phyloP scores from a whole-genome alignment of 768 basidiomycete species.

The Neoboletus magnificus region DNA sequence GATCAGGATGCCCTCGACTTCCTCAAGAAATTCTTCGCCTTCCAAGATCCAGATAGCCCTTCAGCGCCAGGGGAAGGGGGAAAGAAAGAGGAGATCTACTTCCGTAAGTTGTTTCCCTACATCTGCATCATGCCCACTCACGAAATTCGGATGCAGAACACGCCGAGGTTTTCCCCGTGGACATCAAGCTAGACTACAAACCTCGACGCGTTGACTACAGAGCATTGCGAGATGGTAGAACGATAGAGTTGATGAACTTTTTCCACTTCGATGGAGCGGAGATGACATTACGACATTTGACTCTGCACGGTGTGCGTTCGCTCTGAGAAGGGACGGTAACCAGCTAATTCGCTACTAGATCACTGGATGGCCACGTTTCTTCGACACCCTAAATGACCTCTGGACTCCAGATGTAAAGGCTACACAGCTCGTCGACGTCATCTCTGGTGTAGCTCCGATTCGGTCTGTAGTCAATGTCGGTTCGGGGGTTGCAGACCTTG shows the following conservation, averaged over 20 bases:
- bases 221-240: constrained; percentile 84
- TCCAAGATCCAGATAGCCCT: constrained; percentile 57
- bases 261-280: constrained; percentile 99
- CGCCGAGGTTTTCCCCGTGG: constrained; percentile 92
- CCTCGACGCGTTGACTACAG: constrained; percentile 94
- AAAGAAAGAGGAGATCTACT: constrained; percentile 54
- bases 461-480: constrained; percentile 97
- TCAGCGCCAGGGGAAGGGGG: constrained; percentile 31
- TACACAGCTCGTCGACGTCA: constrained; percentile 94
- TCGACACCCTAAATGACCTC: constrained; percentile 90
- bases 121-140: constrained; percentile 5
- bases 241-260: constrained; percentile 99
- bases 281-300: constrained; percentile 94
- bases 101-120: constrained; percentile 50
- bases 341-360: constrained; percentile 51
- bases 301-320: constrained; percentile 77
- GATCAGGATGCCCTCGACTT: constrained; percentile 99
- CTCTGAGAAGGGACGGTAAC: neutral
- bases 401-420: constrained; percentile 99
- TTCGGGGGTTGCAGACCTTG: constrained; percentile 93
- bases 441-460: constrained; percentile 94
- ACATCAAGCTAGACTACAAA: constrained; percentile 96
- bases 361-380: constrained; percentile 87
- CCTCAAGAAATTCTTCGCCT: constrained; percentile 93
- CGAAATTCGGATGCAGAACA: constrained; percentile 53